A percentile compares a stretch with the other conserved stretches of the same genome.
Evolutionary conservation across 129 eudicot genomes (phyloP).

Genomic region (Chrysanthemum seticuspe): DNA sequence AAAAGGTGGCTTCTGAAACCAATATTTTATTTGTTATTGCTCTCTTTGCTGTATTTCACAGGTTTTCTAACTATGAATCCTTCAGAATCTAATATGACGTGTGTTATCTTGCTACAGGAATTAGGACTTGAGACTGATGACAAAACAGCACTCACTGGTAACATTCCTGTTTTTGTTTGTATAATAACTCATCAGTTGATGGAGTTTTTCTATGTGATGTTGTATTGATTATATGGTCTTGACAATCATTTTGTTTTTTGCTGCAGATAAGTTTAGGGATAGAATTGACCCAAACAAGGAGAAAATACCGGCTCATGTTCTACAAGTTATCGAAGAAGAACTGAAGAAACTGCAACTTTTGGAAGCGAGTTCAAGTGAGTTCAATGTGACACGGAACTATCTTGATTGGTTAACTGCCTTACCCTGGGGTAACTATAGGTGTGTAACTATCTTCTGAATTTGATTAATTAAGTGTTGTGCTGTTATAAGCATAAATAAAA

Average conservation of each 20-base stretch:
- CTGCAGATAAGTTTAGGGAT: constrained; percentile 87
- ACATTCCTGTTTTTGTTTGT: constrained; percentile 23
- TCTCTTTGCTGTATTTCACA: constrained; percentile 4
- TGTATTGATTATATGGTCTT: neutral
- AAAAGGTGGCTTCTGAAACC: constrained; percentile 52
- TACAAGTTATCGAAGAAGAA: constrained; percentile 98
- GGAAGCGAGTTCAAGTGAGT: constrained; percentile 99
- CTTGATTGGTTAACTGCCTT: constrained; percentile 99
- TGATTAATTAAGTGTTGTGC: neutral
- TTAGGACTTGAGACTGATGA: constrained; percentile 95
- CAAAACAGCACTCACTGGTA: constrained; percentile 96
- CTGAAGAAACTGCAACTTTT: constrained; percentile 80
- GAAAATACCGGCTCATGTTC: constrained; percentile 84
- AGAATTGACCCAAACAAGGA: constrained; percentile 95
- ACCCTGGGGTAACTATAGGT: constrained; percentile 99
- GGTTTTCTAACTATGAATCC: neutral
- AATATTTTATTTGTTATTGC: constrained; percentile 8
- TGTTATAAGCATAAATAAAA: neutral
- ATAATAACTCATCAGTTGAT: neutral
- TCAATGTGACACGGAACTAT: constrained; percentile 94
- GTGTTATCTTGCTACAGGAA: constrained; percentile 54
- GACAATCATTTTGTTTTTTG: constrained; percentile 9
- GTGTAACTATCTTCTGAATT: constrained; percentile 9
- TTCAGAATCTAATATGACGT: constrained; percentile 9
- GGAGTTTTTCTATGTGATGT: constrained; percentile 3